phyloP scores from a whole-genome alignment of 805 yeast genomes.

The Candida mattraensis region DNA sequence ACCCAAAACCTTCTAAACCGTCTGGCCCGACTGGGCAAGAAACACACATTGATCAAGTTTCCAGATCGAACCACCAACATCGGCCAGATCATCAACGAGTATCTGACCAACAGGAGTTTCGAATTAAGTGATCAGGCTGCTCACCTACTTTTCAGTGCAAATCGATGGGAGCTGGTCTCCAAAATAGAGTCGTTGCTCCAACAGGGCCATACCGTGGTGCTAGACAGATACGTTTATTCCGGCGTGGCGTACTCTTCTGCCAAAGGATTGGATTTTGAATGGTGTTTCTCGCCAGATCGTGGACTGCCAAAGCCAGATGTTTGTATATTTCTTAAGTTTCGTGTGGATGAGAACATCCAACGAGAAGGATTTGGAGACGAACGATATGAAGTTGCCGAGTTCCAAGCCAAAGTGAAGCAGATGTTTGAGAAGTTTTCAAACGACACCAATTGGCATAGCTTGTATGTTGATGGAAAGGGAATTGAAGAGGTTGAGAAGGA shows the following conservation, averaged over 20 bases:
- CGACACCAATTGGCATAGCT: conserved; percentile 38
- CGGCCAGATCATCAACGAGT: conserved; percentile 75
- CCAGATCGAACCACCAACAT: conserved; percentile 86
- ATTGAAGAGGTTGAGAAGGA: conserved; percentile 54
- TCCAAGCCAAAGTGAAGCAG: conserved; percentile 70
- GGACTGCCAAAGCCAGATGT: conserved; percentile 89
- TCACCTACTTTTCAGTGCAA: conserved; percentile 87
- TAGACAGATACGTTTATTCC: conserved; percentile 89
- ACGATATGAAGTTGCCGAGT: conserved; percentile 73
- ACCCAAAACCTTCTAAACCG: conserved; percentile 40
- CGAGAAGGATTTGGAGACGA: conserved; percentile 94
- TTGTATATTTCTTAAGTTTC: conserved; percentile 70
- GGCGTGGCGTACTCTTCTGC: conserved; percentile 93
- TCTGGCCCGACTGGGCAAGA: conserved; percentile 29
- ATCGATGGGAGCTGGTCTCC: conserved; percentile 81
- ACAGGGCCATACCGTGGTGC: conserved; percentile 58
- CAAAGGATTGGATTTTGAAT: conserved; percentile 65
- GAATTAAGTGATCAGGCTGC: conserved; percentile 72
- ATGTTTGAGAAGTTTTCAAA: conserved; percentile 49
- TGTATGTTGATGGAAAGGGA: conserved; percentile 59
- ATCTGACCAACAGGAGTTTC: conserved; percentile 53
- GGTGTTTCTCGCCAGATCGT: conserved; percentile 81
- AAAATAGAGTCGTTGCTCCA: conserved; percentile 45
- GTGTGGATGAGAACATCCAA: conserved; percentile 43
- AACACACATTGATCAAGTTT: conserved; percentile 62